Percentiles rank a stretch among this genome's conserved stretches.
Evolutionary conservation across 2,329 filamentous ascomycete species (phyloP).

Genomic region (Leptographium wingfieldii): DNA sequence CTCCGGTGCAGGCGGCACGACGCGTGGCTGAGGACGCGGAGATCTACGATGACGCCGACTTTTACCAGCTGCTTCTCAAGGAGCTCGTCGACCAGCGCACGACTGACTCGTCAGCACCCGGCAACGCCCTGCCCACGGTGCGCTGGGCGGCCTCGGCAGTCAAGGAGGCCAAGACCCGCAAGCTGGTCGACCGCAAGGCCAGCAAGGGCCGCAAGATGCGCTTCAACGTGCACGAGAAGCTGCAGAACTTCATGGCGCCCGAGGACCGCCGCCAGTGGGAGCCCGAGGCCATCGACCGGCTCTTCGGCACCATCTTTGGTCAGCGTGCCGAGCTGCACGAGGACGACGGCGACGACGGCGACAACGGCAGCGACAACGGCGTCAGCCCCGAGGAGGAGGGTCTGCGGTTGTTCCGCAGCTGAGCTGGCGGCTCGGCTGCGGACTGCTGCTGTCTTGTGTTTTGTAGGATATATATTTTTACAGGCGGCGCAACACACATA

Average conservation of each 20-base stretch:
- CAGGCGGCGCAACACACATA: no score
- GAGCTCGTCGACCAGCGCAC: slow-evolving; percentile 85
- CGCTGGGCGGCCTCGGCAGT: slow-evolving; percentile 57
- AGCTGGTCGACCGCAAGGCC: slow-evolving; percentile 81
- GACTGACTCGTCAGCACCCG: slow-evolving; percentile 43
- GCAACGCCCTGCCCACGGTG: slow-evolving; percentile 36
- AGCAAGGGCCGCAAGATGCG: slow-evolving; percentile 91
- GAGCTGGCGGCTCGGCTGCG: background rate
- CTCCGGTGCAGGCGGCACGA: slow-evolving; percentile 51
- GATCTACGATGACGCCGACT: slow-evolving; percentile 88
- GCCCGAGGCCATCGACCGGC: slow-evolving; percentile 60
- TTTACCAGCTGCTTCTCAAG: slow-evolving; percentile 87
- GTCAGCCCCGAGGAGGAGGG: slow-evolving; percentile 42
- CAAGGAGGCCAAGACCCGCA: slow-evolving; percentile 67
- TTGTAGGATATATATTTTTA: no score
- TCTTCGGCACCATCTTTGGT: slow-evolving; percentile 65
- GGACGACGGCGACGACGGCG: slow-evolving; percentile 34
- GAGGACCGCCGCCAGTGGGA: slow-evolving; percentile 76
- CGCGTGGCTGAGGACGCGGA: slow-evolving; percentile 43
- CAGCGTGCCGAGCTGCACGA: slow-evolving; percentile 56
- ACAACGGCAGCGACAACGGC: slow-evolving; percentile 19
- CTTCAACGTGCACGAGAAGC: slow-evolving; percentile 90
- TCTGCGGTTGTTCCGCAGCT: slow-evolving; percentile 34
- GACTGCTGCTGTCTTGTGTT: background rate
- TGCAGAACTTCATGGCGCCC: slow-evolving; percentile 96